Percentiles rank a stretch among this genome's conserved stretches.
Conservation (phyloP, 1,284 basidiomycete species). For the Pseudozyma sp. region DNA sequence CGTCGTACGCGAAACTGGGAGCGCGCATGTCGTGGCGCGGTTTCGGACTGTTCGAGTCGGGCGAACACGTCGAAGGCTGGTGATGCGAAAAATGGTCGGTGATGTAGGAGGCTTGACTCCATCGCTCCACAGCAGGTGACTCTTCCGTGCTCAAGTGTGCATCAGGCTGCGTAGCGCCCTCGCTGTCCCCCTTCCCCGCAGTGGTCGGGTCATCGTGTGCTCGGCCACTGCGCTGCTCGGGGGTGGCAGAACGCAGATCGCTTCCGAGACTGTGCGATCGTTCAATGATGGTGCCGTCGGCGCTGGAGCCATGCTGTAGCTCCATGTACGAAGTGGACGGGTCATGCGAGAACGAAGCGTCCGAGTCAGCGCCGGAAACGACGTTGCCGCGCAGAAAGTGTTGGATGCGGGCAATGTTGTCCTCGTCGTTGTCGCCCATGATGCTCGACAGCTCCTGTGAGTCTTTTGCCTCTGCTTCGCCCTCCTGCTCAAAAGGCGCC, state of each 20-base stretch:
- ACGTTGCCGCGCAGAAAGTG: constrained; percentile 42
- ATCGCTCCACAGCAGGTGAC: constrained; percentile 11
- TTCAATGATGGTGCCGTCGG: constrained; percentile 34
- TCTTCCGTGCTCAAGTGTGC: constrained; percentile 4
- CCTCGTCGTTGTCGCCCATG: constrained; percentile 24
- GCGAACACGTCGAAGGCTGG: constrained; percentile 14
- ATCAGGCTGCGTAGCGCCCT: not conserved
- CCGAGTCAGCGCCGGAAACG: constrained; percentile 21
- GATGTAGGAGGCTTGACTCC: constrained; percentile 28
- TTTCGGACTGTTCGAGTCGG: constrained; percentile 17
- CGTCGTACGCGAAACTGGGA: constrained; percentile 27
- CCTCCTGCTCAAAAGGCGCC: not conserved
- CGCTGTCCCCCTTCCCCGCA: not conserved
- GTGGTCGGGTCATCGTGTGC: not conserved
- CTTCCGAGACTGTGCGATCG: constrained; percentile 18
- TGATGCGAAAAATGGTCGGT: constrained; percentile 13
- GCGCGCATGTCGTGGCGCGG: constrained; percentile 19
- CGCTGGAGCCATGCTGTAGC: constrained; percentile 13
- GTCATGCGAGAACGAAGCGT: constrained; percentile 13
- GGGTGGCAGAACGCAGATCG: constrained; percentile 6
- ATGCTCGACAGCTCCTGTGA: constrained; percentile 8
- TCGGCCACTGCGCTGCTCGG: not conserved
- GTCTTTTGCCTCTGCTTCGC: constrained; percentile 1
- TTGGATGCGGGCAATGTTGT: constrained; percentile 36
- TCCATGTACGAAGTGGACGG: not conserved